Evolutionary conservation across 768 basidiomycete species (phyloP), one percentile per base, ranked within the genome.

Genomic region (Lyophyllum atratum): DNA sequence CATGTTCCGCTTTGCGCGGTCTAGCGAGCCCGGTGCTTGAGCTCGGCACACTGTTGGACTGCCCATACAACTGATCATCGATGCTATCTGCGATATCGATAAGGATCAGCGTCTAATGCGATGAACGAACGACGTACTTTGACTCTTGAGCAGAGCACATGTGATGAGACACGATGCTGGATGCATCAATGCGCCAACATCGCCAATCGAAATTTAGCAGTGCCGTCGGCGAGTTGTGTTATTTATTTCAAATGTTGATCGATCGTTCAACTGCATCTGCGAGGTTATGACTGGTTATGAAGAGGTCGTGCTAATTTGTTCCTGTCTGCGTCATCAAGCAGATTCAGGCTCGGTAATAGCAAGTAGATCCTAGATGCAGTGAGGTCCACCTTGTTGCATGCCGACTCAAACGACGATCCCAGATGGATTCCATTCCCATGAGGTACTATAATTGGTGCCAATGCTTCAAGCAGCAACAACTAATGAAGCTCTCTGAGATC

Each of bases 61-160:
- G 10, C 42, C 24, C 45, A 44, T 22, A 7, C 31, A 26, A 25
- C 21, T 55, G 60, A 58, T 61, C 47, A 55, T 40, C 39, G 39
- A 40, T 40, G 7, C 17, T 15, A 40, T 55, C 49, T 52, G 17
- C 21, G 49, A 61, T 61, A 21, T 21, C 19, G 49, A 61, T 55
- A 61, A 58, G 43, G 48, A 31, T 1, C 51, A 37, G 56, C 49
- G 49, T 29, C 37, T 7, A 49, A 31, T 11, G 17, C 46, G 39
- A 19, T 19, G 24, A 54, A 12, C 40, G 1, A 46, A n/a, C 15
- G 8, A 33, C 11, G 9, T 31, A 37, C 25, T 26, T 26, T 50
- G n/a, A n/a, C n/a, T n/a, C n/a, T n/a, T n/a, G 21, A 26, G 28
- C 37, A 52, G 17, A 54, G 51, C 22, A 14, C 53, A 58, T 55